Evolutionary conservation across 345 rosid genomes (phyloP), one percentile per base, ranked within the genome.

Genomic region (Euphorbia pulcherrima): DNA sequence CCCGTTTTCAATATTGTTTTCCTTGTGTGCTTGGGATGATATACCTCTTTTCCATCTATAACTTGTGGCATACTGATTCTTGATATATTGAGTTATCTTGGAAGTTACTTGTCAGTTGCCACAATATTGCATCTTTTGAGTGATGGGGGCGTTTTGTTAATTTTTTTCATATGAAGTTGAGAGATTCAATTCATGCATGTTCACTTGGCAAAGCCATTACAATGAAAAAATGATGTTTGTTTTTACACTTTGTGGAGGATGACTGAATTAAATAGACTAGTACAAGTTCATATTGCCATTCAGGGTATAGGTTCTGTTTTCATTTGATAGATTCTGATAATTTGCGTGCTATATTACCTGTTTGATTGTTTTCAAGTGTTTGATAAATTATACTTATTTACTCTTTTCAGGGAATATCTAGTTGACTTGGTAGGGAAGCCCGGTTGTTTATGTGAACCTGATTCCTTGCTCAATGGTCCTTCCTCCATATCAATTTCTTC

Each of bases 401-500:
- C 53, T 44, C 14, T 26, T 33, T 88, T 71, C 97, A 92, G 98
- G 92, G 99, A 95, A 78, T 92, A 84, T 81, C 80, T 90, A 71
- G 86, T 95, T 75, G 99, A 95, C 79, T 90, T 95, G 84, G 79
- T 88, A 47, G 94, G 87, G 79, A 88, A 80, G 83, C 96, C 99
- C 44, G 99, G 99, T 69, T 82, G 84, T 79, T 74, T 95, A 77
- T 84, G 87, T 67, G 94, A 87, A 79, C 99, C 99, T 0, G 87
- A 89, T 82, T 95, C 99, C 85, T 83, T 87, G 87, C 88, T 92
- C 70, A 92, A 92, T 80, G 99, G 97, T 75, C 99, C 91, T 69
- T 86, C 92, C 67, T 85, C 99, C 81, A 92, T 95, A 67, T 77
- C 90, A 76, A 86, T 90, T 81, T 84, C 96, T 74, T 92, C 98